Conservation (phyloP, 306 rosid genomes). For the Fragaria ananassa region DNA sequence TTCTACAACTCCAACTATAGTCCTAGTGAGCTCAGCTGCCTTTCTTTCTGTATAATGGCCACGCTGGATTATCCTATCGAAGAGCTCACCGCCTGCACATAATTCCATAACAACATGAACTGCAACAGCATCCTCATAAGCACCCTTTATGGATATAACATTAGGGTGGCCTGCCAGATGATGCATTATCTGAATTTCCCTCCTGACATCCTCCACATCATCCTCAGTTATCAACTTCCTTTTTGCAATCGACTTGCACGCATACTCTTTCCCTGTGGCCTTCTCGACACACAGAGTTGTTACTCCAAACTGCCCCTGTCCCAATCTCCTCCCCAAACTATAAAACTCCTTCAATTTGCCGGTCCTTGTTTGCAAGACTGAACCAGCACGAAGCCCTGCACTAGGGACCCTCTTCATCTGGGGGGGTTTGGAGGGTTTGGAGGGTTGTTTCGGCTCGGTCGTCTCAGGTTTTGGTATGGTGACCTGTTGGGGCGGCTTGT, state of each 20-base stretch:
- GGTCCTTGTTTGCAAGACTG: constrained; percentile 67
- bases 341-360: constrained; percentile 71
- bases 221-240: constrained; percentile 78
- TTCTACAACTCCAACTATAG: constrained; percentile 93
- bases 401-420: constrained; percentile 80
- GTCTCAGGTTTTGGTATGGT: constrained; percentile 58
- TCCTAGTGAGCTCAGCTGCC: constrained; percentile 90
- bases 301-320: constrained; percentile 92
- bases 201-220: constrained; percentile 96
- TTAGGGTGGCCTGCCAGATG: constrained; percentile 88
- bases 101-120: constrained; percentile 98
- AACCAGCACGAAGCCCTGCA: constrained; percentile 82
- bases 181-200: constrained; percentile 99
- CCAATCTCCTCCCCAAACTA: constrained; percentile 72
- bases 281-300: constrained; percentile 82
- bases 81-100: constrained; percentile 97
- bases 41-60: constrained; percentile 94
- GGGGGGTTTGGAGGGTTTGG: constrained; percentile 40
- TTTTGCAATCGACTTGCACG: constrained; percentile 94
- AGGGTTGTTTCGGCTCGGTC: constrained; percentile 30
- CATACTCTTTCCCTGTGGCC: constrained; percentile 69
- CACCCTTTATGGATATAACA: constrained; percentile 92
- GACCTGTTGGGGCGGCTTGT: constrained; percentile 83
- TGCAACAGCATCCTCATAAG: constrained; percentile 88
- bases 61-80: constrained; percentile 87